phyloP scores from a whole-genome alignment of 202 grass and related monocot genomes.

The Setaria viridis region DNA sequence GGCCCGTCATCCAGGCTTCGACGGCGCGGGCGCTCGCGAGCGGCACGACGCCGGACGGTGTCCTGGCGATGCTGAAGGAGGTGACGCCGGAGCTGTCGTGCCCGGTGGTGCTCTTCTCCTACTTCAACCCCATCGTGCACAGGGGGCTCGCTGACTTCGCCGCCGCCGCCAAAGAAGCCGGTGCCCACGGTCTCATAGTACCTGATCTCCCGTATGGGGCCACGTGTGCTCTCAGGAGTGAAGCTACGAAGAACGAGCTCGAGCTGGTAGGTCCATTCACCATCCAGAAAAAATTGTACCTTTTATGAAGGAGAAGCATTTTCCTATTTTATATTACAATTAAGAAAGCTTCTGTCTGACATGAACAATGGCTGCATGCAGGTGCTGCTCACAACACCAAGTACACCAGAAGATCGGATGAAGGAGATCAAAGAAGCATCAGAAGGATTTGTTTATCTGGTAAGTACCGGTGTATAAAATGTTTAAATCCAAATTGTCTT shows the following conservation, averaged over 20 bases:
- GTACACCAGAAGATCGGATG: conserved; percentile 52
- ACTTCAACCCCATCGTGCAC: conserved; percentile 34
- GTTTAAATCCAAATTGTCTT: too few relatives aligned
- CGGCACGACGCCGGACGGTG: background rate
- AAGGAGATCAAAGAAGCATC: conserved; percentile 57
- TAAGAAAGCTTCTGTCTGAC: background rate
- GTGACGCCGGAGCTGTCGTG: conserved; percentile 67
- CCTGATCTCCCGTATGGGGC: conserved; percentile 46
- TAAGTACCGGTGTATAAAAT: background rate
- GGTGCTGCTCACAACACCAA: conserved; percentile 58
- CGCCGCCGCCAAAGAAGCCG: conserved; percentile 33
- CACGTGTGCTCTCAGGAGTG: conserved; percentile 8
- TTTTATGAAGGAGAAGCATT: too few relatives aligned
- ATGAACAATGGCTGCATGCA: conserved; percentile 16
- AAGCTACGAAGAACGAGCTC: conserved; percentile 44
- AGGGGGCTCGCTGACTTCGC: conserved; percentile 8
- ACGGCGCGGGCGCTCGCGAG: conserved; percentile 43
- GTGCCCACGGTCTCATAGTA: conserved; percentile 50
- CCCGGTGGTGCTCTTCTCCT: conserved; percentile 60
- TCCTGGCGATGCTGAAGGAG: conserved; percentile 60
- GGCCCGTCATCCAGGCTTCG: conserved; percentile 56
- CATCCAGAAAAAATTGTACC: too few relatives aligned
- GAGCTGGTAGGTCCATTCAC: conserved; percentile 37
- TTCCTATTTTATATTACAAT: too few relatives aligned
- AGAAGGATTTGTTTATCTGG: conserved; percentile 67